Evolutionary conservation across 768 basidiomycete genomes (phyloP), one percentile per base, ranked within the genome.

Genomic region (Mrakia hoshinonis): DNA sequence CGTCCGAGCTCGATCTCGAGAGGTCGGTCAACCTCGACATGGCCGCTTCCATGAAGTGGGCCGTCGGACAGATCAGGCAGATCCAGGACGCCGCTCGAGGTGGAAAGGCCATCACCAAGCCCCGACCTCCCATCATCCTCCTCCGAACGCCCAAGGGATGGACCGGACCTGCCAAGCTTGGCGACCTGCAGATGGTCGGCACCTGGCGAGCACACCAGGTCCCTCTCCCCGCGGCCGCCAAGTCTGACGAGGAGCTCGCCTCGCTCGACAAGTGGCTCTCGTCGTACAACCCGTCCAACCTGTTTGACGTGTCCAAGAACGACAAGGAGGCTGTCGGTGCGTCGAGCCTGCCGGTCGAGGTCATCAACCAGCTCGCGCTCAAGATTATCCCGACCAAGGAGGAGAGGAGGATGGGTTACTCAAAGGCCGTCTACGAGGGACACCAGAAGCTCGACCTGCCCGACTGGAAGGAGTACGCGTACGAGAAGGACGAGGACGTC

Each of bases 191-290:
- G 69, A 84, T 92, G 65, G 89, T 90, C 76, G 89, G 89, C 55
- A 89, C 88, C 26, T 94, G 89, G 84, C 86, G 84, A 71, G 84
- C 92, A 0, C 92, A 96, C 77, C 92, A 95, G 81, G 91, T 95
- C 1, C 92, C 92, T 5, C 84, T 95, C 22, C 88, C 91, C 2
- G 81, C 81, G 13, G 87, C 88, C 2, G 87, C 87, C 78, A 87
- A 83, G 0, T 84, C 85, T 68, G 77, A 81, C 9, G 85, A 85
- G 69, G 86, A 93, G 75, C 86, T 91, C 69, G 75, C 75, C 0
- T 77, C 84, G 12, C 83, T 96, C 39, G 83, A 87, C 74, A 75
- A 81, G 0, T 95, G 93, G 93, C 83, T 93, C 61, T 75, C 81
- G 13, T 87, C 87, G 6, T 95, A 94, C 79, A 81, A 81, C 2